These are phyloP conservation scores for Prunus padus DNA, from an alignment of 306 rosid genomes.

Conservation along the genomic window DNA sequence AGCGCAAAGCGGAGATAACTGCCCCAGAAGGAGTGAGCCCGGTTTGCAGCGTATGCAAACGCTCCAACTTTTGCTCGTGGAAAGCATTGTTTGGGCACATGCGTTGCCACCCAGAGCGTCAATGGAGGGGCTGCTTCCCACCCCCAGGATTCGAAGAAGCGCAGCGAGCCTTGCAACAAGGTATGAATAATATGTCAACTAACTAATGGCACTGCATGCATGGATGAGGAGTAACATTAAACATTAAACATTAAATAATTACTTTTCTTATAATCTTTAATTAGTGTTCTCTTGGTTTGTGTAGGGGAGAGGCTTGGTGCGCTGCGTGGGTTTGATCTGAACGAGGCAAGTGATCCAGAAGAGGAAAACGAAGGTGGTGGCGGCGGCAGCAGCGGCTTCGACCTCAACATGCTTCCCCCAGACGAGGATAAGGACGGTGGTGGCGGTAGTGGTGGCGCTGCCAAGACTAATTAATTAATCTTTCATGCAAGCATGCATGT, in stretches of 20 bases:
- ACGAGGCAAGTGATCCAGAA: not conserved
- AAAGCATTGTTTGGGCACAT: constrained; percentile 37
- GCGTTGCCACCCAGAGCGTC: constrained; percentile 32
- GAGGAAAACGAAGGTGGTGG: not conserved
- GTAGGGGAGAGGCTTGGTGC: not conserved
- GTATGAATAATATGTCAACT: not conserved
- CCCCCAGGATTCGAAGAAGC: constrained; percentile 13
- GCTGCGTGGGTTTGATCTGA: not conserved
- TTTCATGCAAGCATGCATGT: not conserved
- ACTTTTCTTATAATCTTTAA: not conserved
- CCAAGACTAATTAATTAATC: not conserved
- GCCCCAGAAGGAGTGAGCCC: constrained; percentile 3
- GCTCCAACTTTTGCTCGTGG: constrained; percentile 18
- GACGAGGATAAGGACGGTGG: not conserved
- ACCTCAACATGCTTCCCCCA: constrained; percentile 7
- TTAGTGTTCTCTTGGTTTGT: not conserved
- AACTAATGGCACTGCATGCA: not conserved
- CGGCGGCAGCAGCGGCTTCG: not conserved
- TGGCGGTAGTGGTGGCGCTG: too few species aligned
- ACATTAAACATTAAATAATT: not conserved
- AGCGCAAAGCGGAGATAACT: not conserved
- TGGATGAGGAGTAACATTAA: not conserved
- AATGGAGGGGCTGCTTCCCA: constrained; percentile 29
- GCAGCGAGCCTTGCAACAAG: constrained; percentile 5
- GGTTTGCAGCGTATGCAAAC: constrained; percentile 1